These are phyloP conservation scores for Punica granatum DNA, from an alignment of 345 rosid species.

Conservation along the genomic window DNA sequence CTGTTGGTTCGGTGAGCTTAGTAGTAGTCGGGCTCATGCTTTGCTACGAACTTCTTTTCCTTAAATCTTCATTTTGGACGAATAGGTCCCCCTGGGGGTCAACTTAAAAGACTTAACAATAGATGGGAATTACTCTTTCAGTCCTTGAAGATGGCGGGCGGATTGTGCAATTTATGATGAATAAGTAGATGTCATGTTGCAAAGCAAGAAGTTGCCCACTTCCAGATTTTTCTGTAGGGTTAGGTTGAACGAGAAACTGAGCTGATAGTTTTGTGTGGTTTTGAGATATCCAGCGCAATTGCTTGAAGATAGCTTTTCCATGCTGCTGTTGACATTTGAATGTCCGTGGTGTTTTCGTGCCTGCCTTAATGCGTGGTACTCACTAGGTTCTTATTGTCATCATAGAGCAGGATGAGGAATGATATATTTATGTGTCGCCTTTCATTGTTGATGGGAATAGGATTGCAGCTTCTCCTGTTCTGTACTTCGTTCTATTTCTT, in stretches of 20 bases:
- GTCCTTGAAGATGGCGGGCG: background rate
- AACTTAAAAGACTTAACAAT: background rate
- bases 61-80: background rate
- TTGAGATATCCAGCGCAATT: background rate
- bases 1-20: background rate
- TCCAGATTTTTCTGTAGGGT: background rate
- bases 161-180: background rate
- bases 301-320: background rate
- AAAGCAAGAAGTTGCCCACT: background rate
- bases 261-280: background rate
- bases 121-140: background rate
- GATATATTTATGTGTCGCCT: too few relatives aligned
- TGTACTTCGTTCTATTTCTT: background rate
- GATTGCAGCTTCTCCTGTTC: background rate
- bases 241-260: background rate
- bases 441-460: background rate
- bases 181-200: background rate
- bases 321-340: background rate
- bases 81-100: background rate
- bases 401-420: too few relatives aligned
- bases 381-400: too few relatives aligned
- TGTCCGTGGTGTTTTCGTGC: background rate
- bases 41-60: background rate
- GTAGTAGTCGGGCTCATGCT: background rate
- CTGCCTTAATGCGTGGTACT: too few relatives aligned